phyloP scores from a whole-genome alignment of 129 eudicot genomes.

The Lonicera japonica region DNA sequence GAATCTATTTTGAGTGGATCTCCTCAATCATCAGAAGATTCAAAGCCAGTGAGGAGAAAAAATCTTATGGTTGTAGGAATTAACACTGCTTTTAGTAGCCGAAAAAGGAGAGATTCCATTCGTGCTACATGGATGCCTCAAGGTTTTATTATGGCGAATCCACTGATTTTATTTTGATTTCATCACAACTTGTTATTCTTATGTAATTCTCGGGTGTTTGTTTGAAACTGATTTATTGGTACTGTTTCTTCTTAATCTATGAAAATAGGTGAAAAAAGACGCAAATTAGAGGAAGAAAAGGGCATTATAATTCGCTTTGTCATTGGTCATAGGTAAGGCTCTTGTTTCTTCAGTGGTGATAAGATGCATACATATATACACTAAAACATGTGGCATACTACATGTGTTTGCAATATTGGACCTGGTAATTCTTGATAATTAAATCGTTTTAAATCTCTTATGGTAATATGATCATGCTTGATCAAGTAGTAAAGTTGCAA shows the following conservation, averaged over 20 bases:
- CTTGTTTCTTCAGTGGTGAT: neutral
- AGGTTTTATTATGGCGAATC: constrained; percentile 35
- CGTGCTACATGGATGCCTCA: constrained; percentile 98
- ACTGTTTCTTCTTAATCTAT: neutral
- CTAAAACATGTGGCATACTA: no score
- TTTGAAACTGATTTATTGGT: no score
- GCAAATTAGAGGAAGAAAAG: constrained; percentile 76
- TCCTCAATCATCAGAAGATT: constrained; percentile 55
- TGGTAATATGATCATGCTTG: no score
- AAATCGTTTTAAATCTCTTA: no score
- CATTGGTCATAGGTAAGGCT: constrained; percentile 76
- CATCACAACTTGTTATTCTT: no score
- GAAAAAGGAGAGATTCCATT: constrained; percentile 90
- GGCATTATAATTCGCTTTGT: constrained; percentile 88
- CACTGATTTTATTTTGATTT: neutral
- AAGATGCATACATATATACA: no score
- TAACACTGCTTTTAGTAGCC: constrained; percentile 89
- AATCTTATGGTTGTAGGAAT: constrained; percentile 80
- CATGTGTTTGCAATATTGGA: no score
- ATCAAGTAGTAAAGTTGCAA: no score
- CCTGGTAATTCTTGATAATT: no score
- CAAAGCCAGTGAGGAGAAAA: constrained; percentile 31
- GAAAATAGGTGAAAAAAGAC: constrained; percentile 62
- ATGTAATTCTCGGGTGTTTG: no score
- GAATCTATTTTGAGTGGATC: constrained; percentile 62